These are phyloP conservation scores for Phytophthora megakarya DNA, from an alignment of 352 stramenopile species.

Conservation along the genomic window DNA sequence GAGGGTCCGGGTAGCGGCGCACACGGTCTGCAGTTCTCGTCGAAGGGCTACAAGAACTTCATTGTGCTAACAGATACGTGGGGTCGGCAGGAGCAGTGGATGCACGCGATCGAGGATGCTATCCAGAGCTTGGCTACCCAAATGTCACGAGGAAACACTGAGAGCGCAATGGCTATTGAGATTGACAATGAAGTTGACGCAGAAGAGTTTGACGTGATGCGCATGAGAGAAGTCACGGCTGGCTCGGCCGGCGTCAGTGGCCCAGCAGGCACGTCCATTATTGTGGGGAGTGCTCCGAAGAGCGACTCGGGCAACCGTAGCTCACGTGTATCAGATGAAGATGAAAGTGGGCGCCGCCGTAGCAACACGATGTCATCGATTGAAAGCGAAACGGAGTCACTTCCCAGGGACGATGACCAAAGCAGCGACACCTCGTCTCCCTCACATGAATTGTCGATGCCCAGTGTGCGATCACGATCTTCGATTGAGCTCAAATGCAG, in stretches of 20 bases:
- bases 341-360: slow-evolving; percentile 32
- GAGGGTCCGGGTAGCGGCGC: slow-evolving; percentile 82
- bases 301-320: slow-evolving; percentile 31
- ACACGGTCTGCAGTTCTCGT: slow-evolving; percentile 85
- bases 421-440: slow-evolving; percentile 28
- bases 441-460: slow-evolving; percentile 36
- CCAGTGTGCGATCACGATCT: slow-evolving; percentile 32
- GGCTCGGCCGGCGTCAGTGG: slow-evolving; percentile 11
- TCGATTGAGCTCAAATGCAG: slow-evolving; percentile 36
- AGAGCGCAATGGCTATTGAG: slow-evolving; percentile 82
- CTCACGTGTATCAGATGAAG: slow-evolving; percentile 28
- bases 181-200: slow-evolving; percentile 90
- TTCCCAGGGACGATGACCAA: slow-evolving; percentile 24
- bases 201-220: slow-evolving; percentile 73
- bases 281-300: slow-evolving; percentile 28
- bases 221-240: slow-evolving; percentile 38
- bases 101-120: slow-evolving; percentile 82
- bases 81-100: slow-evolving; percentile 88
- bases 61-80: slow-evolving; percentile 87
- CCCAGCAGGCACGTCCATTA: slow-evolving; percentile 9
- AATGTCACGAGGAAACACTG: slow-evolving; percentile 61
- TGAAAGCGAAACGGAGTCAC: slow-evolving; percentile 28
- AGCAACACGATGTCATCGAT: slow-evolving; percentile 45
- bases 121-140: slow-evolving; percentile 70
- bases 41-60: slow-evolving; percentile 90